Evolutionary conservation across 2,329 filamentous ascomycete species (phyloP), one percentile per base, ranked within the genome.

Genomic region (Endoconidiophora laricicola): DNA sequence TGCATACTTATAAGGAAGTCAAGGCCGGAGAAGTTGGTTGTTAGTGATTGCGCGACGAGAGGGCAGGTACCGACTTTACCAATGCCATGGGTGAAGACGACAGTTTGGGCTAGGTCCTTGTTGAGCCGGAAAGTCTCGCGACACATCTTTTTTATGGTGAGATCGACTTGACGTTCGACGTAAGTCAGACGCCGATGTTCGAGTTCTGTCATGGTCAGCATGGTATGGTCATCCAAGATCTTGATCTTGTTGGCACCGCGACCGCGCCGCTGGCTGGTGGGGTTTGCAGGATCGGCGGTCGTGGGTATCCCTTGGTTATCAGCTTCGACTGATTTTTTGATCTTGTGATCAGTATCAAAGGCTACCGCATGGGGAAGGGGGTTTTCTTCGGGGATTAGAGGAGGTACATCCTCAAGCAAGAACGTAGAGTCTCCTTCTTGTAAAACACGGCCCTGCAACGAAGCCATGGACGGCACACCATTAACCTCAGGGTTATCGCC

Each of bases 81-180:
- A n/a, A 68, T 57, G 9, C 65, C 64, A 49, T 62, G 58, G n/a
- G 52, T 55, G 36, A 62, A 62, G 20, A 67, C 46, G 22, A 63
- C 52, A 1, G 52, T 53, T 6, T 54, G 38, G 6, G 65, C 65
- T 40, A 62, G 49, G 60, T 64, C 52, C 60, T 68, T n/a, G 69
- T 65, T 55, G 68, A 65, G 2, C 60, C 56, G 9, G 52, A 44
- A 0, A 62, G 62, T 33, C 59, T 57, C 42, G 18, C 50, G 52
- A 3, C 41, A 58, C 49, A 51, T 54, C 48, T 62, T 63, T 49
- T 54, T 59, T 38, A 54, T 55, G 16, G 56, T 60, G 3, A 50
- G 20, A 10, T 44, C 22, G 24, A 62, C 57, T 75, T 85, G 87
- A 55, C 79, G 81, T 9, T 60, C 54, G 6, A 67, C 53, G 50